Evolutionary conservation across 2,329 filamentous ascomycete species (phyloP).

Genomic region (Chaetomiaceae sp.): DNA sequence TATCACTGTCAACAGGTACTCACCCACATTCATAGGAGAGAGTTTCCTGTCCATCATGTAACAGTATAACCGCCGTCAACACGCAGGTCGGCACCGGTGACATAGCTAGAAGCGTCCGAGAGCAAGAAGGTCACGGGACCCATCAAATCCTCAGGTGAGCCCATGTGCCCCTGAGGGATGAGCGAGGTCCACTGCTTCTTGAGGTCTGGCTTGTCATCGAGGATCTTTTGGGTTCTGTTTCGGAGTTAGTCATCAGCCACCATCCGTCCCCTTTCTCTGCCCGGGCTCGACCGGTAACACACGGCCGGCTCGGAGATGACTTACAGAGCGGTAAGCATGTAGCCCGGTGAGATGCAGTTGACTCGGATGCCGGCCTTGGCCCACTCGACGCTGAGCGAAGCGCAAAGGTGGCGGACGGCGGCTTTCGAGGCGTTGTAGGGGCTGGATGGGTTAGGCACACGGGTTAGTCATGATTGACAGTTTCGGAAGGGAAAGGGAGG

Average conservation of each 20-base stretch:
- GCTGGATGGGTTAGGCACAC: conserved; percentile 30
- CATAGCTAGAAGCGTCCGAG: conserved; percentile 72
- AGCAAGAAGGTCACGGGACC: conserved; percentile 84
- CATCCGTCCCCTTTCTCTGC: background rate
- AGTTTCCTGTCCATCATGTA: conserved; percentile 51
- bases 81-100: conserved; percentile 68
- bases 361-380: conserved; percentile 81
- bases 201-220: conserved; percentile 87
- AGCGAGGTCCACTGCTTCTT: conserved; percentile 86
- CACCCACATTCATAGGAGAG: background rate
- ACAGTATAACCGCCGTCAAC: conserved; percentile 89
- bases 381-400: conserved; percentile 91
- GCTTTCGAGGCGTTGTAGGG: conserved; percentile 94
- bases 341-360: conserved; percentile 92
- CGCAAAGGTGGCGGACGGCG: conserved; percentile 80
- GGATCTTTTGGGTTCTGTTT: conserved; percentile 89
- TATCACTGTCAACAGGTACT: background rate
- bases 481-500: background rate
- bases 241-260: conserved; percentile 34
- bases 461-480: background rate
- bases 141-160: conserved; percentile 85
- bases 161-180: conserved; percentile 93
- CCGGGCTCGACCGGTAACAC: background rate
- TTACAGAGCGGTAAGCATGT: conserved; percentile 93
- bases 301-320: conserved; percentile 32